Percentiles rank a stretch among this genome's conserved stretches.
Conservation (phyloP, 768 basidiomycete genomes). For the Tricholoma terreum region DNA sequence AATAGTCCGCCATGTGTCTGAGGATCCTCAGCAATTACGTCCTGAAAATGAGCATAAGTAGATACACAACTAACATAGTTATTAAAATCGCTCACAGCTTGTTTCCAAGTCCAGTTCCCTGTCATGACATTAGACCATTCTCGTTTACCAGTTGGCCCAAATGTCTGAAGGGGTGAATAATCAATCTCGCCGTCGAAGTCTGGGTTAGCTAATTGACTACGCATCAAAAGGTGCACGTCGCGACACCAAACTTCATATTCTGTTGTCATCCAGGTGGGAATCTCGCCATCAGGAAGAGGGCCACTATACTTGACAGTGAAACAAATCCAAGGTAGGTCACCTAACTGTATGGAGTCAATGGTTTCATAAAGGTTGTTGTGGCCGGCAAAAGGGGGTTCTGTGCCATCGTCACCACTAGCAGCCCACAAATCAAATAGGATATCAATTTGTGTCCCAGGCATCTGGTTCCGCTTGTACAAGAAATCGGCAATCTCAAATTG, state of each 20-base stretch:
- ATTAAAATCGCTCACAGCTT: conserved; percentile 12
- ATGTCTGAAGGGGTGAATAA: conserved; percentile 25
- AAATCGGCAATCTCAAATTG: conserved; percentile 3
- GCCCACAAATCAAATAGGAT: conserved; percentile 1
- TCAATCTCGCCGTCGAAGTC: conserved; percentile 34
- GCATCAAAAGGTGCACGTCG: conserved; percentile 23
- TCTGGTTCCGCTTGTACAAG: background rate
- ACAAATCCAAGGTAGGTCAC: conserved; percentile 35
- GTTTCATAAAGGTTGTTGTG: conserved; percentile 27
- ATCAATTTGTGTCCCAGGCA: conserved; percentile 1
- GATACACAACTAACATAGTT: background rate
- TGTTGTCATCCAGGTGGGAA: conserved; percentile 30
- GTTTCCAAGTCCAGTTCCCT: conserved; percentile 24
- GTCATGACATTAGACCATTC: conserved; percentile 22
- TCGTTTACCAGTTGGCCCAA: conserved; percentile 12
- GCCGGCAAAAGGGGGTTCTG: conserved; percentile 28
- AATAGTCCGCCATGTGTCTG: conserved; percentile 11
- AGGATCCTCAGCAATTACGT: conserved; percentile 12
- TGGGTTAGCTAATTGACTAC: conserved; percentile 30
- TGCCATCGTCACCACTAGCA: conserved; percentile 3
- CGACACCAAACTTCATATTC: conserved; percentile 32
- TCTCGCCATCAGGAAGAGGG: conserved; percentile 13
- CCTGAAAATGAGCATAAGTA: background rate
- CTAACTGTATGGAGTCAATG: conserved; percentile 32
- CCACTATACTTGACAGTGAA: conserved; percentile 28